Evolutionary conservation across 2,329 filamentous ascomycete species (phyloP).

Genomic region (Fusarium ramigenum): DNA sequence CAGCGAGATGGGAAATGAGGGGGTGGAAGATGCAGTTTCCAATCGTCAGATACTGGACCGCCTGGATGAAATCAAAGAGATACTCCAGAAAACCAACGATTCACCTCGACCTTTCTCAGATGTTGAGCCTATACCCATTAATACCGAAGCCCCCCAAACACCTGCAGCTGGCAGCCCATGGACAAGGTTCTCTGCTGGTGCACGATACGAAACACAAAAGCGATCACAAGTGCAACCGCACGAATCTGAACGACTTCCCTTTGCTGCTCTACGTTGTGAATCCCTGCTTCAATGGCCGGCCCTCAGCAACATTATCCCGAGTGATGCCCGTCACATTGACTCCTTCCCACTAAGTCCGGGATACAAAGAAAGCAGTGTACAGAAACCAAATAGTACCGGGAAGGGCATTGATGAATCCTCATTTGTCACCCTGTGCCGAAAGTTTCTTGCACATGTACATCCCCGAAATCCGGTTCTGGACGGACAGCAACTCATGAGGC

Average conservation of each 20-base stretch:
- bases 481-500: slow-evolving; percentile 13
- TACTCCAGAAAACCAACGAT: not conserved
- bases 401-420: not conserved
- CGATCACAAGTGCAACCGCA: not conserved
- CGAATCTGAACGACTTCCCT: not conserved
- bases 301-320: not conserved
- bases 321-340: not conserved
- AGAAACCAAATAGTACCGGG: not conserved
- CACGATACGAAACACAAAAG: not conserved
- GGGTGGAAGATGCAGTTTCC: not conserved
- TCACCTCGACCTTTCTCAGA: not conserved
- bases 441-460: slow-evolving; percentile 32
- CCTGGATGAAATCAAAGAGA: slow-evolving; percentile 11
- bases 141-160: not conserved
- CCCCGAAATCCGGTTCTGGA: slow-evolving; percentile 40
- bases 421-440: not conserved
- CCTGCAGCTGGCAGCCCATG: not conserved
- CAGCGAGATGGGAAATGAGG: not conserved
- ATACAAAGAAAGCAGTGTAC: not conserved
- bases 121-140: not conserved
- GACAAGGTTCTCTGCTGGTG: not conserved
- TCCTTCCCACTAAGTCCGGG: not conserved
- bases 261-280: not conserved
- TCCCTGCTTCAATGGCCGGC: not conserved
- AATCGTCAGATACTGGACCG: slow-evolving; percentile 1